Evolutionary conservation across 2,329 filamentous ascomycete species (phyloP).

Genomic region (Trichophyton simii): DNA sequence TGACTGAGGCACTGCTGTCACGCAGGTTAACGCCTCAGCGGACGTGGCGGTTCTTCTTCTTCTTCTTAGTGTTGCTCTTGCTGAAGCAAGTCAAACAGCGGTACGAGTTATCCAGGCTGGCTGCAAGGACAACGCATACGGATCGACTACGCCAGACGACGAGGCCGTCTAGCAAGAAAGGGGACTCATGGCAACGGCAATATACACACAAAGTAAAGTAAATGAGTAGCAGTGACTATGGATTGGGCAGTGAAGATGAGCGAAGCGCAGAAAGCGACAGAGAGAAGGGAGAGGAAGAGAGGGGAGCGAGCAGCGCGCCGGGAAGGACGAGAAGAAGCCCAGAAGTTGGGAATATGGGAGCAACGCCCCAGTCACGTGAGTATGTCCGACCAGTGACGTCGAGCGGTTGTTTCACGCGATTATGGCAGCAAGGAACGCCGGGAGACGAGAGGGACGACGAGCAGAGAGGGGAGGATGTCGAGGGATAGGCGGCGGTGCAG

Average conservation of each 20-base stretch:
- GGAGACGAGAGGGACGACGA: not conserved
- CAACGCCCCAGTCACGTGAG: conserved; percentile 27
- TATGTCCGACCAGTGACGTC: conserved; percentile 28
- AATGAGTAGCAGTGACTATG: not conserved
- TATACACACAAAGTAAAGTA: not conserved
- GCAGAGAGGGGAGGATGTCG: not conserved
- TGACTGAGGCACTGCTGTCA: not conserved
- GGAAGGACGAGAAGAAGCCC: conserved; percentile 8
- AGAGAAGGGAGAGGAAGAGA: conserved; percentile 8
- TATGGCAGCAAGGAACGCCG: not conserved
- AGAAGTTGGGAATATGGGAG: conserved; percentile 11
- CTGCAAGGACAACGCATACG: conserved; percentile 33
- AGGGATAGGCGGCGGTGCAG: not conserved
- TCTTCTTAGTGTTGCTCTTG: conserved; percentile 18
- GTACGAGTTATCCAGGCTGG: conserved; percentile 35
- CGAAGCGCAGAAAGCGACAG: conserved; percentile 6
- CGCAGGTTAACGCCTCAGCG: not conserved
- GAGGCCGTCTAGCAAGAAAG: conserved; percentile 31
- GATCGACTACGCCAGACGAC: conserved; percentile 33
- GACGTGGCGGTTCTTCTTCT: not conserved
- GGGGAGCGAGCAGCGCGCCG: conserved; percentile 5
- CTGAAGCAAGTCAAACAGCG: conserved; percentile 32
- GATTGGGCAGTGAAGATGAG: conserved; percentile 6
- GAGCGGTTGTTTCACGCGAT: conserved; percentile 27
- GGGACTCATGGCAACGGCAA: conserved; percentile 12